A percentile compares a stretch with the other conserved stretches of the same genome.
Conservation (phyloP, 352 stramenopile genomes). For the Thraustochytrium striatum region DNA sequence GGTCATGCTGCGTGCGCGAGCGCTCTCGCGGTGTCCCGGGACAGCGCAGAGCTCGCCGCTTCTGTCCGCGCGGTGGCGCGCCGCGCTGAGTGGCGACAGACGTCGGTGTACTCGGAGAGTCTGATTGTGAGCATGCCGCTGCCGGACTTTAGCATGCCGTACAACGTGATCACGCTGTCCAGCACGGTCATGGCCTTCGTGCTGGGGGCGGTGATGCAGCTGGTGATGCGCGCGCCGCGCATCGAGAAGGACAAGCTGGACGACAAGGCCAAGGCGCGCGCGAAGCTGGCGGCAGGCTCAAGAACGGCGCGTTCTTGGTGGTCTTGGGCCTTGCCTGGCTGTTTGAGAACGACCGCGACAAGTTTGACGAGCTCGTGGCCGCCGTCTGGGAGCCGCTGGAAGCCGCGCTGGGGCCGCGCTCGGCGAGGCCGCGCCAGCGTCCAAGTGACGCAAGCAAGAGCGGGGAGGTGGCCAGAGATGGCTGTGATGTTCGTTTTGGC, state of each 20-base stretch:
- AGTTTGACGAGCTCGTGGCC: constrained; percentile 9
- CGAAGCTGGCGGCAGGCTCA: constrained; percentile 57
- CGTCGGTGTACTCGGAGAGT: constrained; percentile 68
- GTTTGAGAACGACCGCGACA: constrained; percentile 36
- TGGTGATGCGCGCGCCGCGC: constrained; percentile 5
- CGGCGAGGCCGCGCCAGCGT: no score
- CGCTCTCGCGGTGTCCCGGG: no score
- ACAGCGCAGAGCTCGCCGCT: no score
- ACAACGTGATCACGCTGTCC: constrained; percentile 81
- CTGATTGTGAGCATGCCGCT: constrained; percentile 72
- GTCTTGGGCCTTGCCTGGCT: constrained; percentile 25
- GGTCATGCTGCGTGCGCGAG: constrained; percentile 55
- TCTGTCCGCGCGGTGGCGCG: no score
- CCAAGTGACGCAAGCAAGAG: no score
- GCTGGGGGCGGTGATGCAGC: constrained; percentile 73
- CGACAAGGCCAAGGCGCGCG: neutral
- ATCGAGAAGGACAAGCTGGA: neutral
- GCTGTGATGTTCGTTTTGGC: no score
- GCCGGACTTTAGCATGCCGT: constrained; percentile 81
- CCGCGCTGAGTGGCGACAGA: neutral
- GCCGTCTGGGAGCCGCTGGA: no score
- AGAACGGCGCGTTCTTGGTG: constrained; percentile 22
- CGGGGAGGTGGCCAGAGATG: no score
- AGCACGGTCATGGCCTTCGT: constrained; percentile 78
- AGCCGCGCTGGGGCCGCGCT: no score